Evolutionary conservation across 495 filamentous ascomycete genomes (phyloP).

Genomic region (Astrothelium macrocarpum): DNA sequence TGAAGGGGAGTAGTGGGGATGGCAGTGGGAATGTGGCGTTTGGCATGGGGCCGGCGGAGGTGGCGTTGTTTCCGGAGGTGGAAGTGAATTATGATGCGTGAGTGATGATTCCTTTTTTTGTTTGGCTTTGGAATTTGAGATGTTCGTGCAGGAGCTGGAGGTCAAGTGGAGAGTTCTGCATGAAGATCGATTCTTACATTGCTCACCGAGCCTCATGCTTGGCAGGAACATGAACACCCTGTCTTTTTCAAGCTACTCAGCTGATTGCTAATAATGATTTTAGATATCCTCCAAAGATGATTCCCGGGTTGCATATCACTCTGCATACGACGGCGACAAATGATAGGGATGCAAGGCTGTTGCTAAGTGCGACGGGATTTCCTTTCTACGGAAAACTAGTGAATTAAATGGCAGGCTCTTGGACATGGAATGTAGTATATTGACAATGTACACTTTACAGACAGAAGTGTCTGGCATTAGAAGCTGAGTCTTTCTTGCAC

Average conservation of each 20-base stretch:
- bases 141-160: neutral
- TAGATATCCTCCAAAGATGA: slow-evolving; percentile 83
- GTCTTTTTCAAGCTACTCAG: too few species aligned
- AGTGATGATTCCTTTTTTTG: slow-evolving; percentile 32
- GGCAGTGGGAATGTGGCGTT: slow-evolving; percentile 77
- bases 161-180: too few species aligned
- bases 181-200: too few species aligned
- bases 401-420: too few species aligned
- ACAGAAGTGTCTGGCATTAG: too few species aligned
- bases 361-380: slow-evolving; percentile 71
- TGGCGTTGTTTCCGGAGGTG: slow-evolving; percentile 82
- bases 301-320: slow-evolving; percentile 79
- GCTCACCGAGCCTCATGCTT: too few species aligned
- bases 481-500: too few species aligned
- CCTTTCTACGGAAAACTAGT: slow-evolving; percentile 72
- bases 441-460: neutral
- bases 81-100: slow-evolving; percentile 85
- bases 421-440: too few species aligned
- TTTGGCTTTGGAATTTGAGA: neutral
- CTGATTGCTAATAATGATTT: slow-evolving; percentile 8
- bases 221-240: too few species aligned
- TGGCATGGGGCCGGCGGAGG: slow-evolving; percentile 59
- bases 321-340: slow-evolving; percentile 82
- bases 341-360: slow-evolving; percentile 79
- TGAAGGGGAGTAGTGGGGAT: slow-evolving; percentile 69